A percentile compares a stretch with the other conserved stretches of the same genome.
These are phyloP conservation scores for Rubroshorea leprosula DNA, from an alignment of 345 rosid genomes.

Conservation along the genomic window DNA sequence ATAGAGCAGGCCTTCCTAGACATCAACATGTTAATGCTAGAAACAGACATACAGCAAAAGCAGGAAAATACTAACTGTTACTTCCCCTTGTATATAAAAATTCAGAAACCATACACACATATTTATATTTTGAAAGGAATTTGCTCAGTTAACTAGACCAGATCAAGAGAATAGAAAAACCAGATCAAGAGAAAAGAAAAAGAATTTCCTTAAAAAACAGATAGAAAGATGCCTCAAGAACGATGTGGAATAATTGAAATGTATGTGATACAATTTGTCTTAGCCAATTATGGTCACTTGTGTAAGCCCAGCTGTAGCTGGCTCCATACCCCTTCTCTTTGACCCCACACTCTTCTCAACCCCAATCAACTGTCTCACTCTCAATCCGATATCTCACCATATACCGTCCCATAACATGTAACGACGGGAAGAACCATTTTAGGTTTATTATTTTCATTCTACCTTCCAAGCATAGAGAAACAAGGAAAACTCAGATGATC, in stretches of 20 bases:
- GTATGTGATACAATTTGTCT: conserved; percentile 40
- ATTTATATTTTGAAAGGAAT: conserved; percentile 3
- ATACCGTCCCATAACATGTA: conserved; percentile 23
- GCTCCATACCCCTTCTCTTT: conserved; percentile 13
- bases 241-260: conserved; percentile 30
- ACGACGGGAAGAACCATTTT: conserved; percentile 13
- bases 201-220: conserved; percentile 4
- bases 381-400: conserved; percentile 11
- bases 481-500: conserved; percentile 45
- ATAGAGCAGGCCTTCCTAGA: conserved; percentile 15
- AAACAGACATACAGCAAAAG: conserved; percentile 34
- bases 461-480: conserved; percentile 49
- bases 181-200: background rate
- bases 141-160: conserved; percentile 41
- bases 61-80: conserved; percentile 12
- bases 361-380: conserved; percentile 23
- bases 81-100: conserved; percentile 18
- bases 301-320: conserved; percentile 37
- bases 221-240: conserved; percentile 22
- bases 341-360: conserved; percentile 23
- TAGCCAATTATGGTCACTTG: conserved; percentile 51
- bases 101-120: conserved; percentile 9
- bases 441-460: conserved; percentile 17
- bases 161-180: conserved; percentile 17
- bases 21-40: conserved; percentile 18